These are phyloP conservation scores for Hylodesmum podocarpum DNA, from an alignment of 306 rosid species.

Conservation along the genomic window DNA sequence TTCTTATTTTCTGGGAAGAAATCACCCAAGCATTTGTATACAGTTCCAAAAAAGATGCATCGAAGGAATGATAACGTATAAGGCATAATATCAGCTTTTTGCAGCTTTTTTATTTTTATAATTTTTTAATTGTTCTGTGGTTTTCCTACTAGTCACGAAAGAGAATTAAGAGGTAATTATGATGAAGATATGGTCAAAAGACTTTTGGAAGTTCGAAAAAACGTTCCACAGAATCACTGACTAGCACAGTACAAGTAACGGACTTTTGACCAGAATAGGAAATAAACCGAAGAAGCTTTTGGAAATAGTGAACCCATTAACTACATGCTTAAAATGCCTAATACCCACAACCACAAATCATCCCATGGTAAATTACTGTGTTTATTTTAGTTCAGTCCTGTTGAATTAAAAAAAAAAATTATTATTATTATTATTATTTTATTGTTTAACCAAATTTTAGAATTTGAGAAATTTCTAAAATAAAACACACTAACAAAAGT, in stretches of 20 bases:
- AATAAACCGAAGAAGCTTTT: background rate
- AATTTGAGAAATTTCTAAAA: too few relatives aligned
- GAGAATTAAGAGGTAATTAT: slow-evolving; percentile 33
- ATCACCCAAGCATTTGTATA: too few relatives aligned
- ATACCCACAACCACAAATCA: slow-evolving; percentile 11
- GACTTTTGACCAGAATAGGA: slow-evolving; percentile 44
- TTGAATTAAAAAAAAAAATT: too few relatives aligned
- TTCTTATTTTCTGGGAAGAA: too few relatives aligned
- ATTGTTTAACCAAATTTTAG: too few relatives aligned
- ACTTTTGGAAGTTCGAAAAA: slow-evolving; percentile 26
- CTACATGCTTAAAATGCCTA: background rate
- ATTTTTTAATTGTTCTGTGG: too few relatives aligned
- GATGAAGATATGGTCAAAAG: slow-evolving; percentile 28
- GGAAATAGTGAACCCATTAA: slow-evolving; percentile 36
- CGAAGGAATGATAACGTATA: background rate
- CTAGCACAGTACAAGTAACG: slow-evolving; percentile 34
- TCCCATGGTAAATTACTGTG: background rate
- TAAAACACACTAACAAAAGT: too few relatives aligned
- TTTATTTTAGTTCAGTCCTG: too few relatives aligned
- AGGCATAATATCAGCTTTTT: background rate
- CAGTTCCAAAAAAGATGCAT: background rate
- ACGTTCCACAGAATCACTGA: slow-evolving; percentile 33
- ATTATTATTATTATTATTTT: too few relatives aligned
- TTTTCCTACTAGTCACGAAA: background rate
- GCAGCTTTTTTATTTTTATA: slow-evolving; percentile 2